These are phyloP conservation scores for Lactifluus echinatus DNA, from an alignment of 768 basidiomycete genomes.

Conservation along the genomic window DNA sequence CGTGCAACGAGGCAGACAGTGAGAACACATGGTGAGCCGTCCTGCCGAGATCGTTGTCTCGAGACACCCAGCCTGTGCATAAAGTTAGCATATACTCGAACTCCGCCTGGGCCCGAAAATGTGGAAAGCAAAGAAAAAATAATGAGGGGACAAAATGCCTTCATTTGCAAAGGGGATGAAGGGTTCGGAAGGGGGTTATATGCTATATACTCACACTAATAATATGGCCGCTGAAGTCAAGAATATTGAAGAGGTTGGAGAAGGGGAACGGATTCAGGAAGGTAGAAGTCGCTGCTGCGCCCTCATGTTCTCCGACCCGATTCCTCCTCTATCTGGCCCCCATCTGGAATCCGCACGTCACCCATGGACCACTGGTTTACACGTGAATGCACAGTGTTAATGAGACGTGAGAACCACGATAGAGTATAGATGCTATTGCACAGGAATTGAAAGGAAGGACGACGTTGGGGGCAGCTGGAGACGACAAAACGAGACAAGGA, in stretches of 20 bases:
- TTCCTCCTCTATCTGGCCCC: slow-evolving; percentile 6
- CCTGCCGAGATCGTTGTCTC: background rate
- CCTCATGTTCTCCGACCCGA: slow-evolving; percentile 14
- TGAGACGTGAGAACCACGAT: background rate
- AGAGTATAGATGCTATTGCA: background rate
- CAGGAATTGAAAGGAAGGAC: slow-evolving; percentile 1
- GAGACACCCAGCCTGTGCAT: background rate
- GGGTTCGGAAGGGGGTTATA: background rate
- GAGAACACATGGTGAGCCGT: slow-evolving; percentile 4
- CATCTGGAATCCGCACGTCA: slow-evolving; percentile 1
- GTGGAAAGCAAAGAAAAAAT: too few species aligned
- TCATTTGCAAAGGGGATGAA: background rate
- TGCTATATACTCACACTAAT: background rate
- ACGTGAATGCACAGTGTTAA: background rate
- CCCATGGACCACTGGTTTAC: background rate
- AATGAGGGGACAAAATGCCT: background rate
- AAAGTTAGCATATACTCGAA: background rate
- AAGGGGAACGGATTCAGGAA: slow-evolving; percentile 1
- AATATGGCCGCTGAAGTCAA: background rate
- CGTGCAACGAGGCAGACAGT: slow-evolving; percentile 12
- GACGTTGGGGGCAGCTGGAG: background rate
- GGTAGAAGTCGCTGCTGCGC: slow-evolving; percentile 2
- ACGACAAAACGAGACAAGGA: slow-evolving; percentile 14
- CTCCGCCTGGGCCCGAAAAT: background rate
- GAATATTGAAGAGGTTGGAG: background rate